phyloP scores from a whole-genome alignment of 768 basidiomycete species.

The Guyanaporus albipodus region DNA sequence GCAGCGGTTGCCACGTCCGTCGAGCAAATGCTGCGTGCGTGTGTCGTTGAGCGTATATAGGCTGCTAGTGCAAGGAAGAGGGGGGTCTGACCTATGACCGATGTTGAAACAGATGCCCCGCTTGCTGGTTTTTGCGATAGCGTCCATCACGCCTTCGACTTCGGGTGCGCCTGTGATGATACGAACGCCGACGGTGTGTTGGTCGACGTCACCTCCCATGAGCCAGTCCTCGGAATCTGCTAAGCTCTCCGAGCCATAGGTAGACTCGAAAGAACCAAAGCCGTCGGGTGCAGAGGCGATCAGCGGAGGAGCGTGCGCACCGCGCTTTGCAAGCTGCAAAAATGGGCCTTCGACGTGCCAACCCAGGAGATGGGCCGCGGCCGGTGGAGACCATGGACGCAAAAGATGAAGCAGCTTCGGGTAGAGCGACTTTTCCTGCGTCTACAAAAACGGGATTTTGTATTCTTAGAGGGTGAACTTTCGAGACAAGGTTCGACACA shows the following conservation, averaged over 20 bases:
- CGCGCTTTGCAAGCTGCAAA: slow-evolving; percentile 75
- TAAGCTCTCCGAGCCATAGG: slow-evolving; percentile 68
- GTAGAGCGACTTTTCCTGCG: slow-evolving; percentile 73
- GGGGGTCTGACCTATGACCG: slow-evolving; percentile 67
- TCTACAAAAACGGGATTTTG: slow-evolving; percentile 40
- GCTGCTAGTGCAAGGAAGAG: background rate
- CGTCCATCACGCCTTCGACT: slow-evolving; percentile 73
- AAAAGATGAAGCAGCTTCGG: slow-evolving; percentile 66
- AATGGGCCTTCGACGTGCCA: slow-evolving; percentile 94
- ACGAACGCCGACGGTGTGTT: slow-evolving; percentile 52
- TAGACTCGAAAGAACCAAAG: slow-evolving; percentile 62
- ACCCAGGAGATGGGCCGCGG: slow-evolving; percentile 72
- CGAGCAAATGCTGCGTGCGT: slow-evolving; percentile 61
- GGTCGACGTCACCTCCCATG: slow-evolving; percentile 36
- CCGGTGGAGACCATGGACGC: slow-evolving; percentile 58
- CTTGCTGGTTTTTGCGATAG: slow-evolving; percentile 54
- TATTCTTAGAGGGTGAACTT: background rate
- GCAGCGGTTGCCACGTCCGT: slow-evolving; percentile 71
- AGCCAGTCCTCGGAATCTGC: slow-evolving; percentile 64
- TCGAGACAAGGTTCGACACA: slow-evolving; percentile 31
- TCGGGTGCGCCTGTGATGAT: slow-evolving; percentile 88
- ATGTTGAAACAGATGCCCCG: slow-evolving; percentile 79
- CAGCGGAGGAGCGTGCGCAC: slow-evolving; percentile 72
- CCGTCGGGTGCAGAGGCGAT: slow-evolving; percentile 62
- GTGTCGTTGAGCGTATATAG: background rate